Percentiles rank a stretch among this genome's conserved stretches.
These are phyloP conservation scores for Lycium barbarum DNA, from an alignment of 257 asterid genomes.

Conservation along the genomic window DNA sequence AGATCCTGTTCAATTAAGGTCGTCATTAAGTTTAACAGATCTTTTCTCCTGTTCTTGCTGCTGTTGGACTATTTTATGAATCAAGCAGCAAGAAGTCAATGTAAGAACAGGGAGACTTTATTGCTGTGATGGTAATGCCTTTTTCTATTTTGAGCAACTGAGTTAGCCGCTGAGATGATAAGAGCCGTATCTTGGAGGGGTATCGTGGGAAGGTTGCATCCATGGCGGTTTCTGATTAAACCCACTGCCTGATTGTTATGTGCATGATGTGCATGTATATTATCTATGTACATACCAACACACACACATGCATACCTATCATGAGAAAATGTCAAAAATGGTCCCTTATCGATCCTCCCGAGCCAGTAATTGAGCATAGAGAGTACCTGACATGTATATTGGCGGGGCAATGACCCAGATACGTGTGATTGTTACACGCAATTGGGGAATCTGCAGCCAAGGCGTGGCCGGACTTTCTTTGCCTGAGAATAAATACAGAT, in stretches of 20 bases:
- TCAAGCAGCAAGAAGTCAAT: background rate
- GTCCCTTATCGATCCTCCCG: background rate
- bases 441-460: background rate
- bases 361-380: background rate
- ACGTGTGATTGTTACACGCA: background rate
- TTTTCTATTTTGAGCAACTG: background rate
- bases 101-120: background rate
- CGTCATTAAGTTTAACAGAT: background rate
- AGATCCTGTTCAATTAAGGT: background rate
- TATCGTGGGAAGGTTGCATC: background rate
- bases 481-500: background rate
- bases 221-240: background rate
- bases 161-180: background rate
- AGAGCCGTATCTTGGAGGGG: background rate
- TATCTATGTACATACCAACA: background rate
- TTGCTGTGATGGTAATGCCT: background rate
- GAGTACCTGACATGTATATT: background rate
- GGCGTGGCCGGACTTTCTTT: background rate
- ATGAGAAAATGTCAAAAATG: background rate
- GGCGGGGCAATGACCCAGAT: background rate
- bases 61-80: background rate
- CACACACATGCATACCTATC: background rate
- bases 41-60: background rate
- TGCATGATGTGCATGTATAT: background rate
- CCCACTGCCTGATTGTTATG: background rate